A percentile compares a stretch with the other conserved stretches of the same genome.
Conservation (phyloP, 345 rosid species). For the Psidium guajava region DNA sequence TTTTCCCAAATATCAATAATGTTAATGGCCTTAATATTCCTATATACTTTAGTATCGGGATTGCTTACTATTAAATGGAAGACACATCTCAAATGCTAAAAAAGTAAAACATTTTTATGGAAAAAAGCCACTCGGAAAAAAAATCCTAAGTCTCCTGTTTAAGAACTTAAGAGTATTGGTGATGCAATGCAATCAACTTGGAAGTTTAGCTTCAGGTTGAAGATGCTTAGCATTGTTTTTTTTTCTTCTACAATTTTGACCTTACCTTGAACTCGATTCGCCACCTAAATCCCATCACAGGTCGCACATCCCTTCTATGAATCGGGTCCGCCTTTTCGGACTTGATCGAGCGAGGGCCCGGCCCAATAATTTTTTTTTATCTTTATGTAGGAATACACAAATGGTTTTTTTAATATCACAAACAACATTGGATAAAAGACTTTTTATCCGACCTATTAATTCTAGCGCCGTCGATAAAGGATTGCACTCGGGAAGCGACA, state of each 20-base stretch:
- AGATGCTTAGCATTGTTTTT: background rate
- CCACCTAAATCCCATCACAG: background rate
- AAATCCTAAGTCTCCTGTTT: background rate
- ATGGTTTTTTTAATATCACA: background rate
- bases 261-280: background rate
- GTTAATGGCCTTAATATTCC: no score
- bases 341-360: background rate
- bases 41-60: no score
- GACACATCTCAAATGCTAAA: no score
- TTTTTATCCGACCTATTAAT: background rate
- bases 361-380: background rate
- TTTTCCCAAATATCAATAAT: no score
- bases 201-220: background rate
- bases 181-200: background rate
- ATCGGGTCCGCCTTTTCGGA: background rate
- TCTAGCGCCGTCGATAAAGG: accelerated
- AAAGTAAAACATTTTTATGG: no score
- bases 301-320: background rate
- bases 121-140: background rate
- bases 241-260: background rate
- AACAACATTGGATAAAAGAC: background rate
- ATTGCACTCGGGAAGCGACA: background rate
- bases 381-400: background rate
- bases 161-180: background rate
- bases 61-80: no score